Base-by-base conservation (phyloP, 768 basidiomycete genomes). In the Panus rudis region DNA sequence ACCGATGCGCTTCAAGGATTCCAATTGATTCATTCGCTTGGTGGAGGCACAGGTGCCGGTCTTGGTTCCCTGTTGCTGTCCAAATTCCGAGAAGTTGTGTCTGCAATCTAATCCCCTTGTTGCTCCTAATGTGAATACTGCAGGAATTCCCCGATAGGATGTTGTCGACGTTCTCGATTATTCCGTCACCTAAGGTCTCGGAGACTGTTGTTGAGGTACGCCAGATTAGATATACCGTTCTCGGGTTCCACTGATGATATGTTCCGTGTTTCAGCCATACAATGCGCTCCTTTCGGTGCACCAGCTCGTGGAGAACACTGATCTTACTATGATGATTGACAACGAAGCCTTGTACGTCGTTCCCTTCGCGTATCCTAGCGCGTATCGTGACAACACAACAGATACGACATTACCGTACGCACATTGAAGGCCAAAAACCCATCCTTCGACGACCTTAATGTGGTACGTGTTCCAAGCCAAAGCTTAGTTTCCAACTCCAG, bases 1-100 rank as follows among this genome's bases (percentile, higher is more conserved):
- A 87, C 86, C 52, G 91, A 98, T 30, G 76, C 81, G 7, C 69
- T 97, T 16, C 93, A 98, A 67, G 93, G 93, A 1, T 91, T 93
- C 57, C 91, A 93, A 54, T 62, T 92, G 37, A 63, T 92, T 8
- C 91, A 94, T 51, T 91, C 92, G 14, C 76, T 98, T 14, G 92
- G 92, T 26, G 92, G 92, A 47, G 92, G 92, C 27, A 93, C 88
- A 3, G 92, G 91, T 27, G 79, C 91, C 19, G 92, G 92, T 14
- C 63, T 93, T 31, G 91, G 91, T 28, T 82, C 81, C 43, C 67
- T 93, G 32, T 65, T 93, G 42, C 63, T 94, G 26, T 79, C 81
- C 27, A 92, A 92, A 57, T 64, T 92, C 46, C 76, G 87, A 41
- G 90, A 92, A 67, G 87, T 75, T 51, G 71, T 54, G 47, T 48